Conservation (phyloP, 2,329 filamentous ascomycete genomes). For the Clonostachys rhizophaga region DNA sequence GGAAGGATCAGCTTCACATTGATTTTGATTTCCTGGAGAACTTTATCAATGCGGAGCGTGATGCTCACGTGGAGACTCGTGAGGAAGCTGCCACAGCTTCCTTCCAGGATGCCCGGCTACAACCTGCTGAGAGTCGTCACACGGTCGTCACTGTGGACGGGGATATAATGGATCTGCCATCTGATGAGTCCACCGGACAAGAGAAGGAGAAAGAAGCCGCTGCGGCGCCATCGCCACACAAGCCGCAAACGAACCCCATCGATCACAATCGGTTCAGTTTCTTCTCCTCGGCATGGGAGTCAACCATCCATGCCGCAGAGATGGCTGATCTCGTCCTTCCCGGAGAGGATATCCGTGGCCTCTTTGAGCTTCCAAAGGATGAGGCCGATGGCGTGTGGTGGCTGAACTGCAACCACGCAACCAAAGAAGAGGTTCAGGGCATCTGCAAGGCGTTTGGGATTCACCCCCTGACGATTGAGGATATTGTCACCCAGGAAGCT, state of each 20-base stretch:
- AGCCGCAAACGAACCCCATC: slow-evolving; percentile 21
- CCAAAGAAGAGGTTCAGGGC: slow-evolving; percentile 79
- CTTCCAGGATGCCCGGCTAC: slow-evolving; percentile 25
- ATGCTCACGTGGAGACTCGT: slow-evolving; percentile 42
- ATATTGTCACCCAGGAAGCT: slow-evolving; percentile 91
- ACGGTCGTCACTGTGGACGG: slow-evolving; percentile 46
- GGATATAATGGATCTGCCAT: slow-evolving; percentile 51
- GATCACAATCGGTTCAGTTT: slow-evolving; percentile 88
- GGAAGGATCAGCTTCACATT: slow-evolving; percentile 72
- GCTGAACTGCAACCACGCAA: slow-evolving; percentile 90
- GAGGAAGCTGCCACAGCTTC: slow-evolving; percentile 33
- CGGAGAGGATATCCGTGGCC: slow-evolving; percentile 81
- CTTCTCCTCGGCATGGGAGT: slow-evolving; percentile 92
- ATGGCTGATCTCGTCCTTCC: slow-evolving; percentile 85
- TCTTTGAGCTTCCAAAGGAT: slow-evolving; percentile 67
- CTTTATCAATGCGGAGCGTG: slow-evolving; percentile 66
- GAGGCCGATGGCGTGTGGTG: slow-evolving; percentile 88
- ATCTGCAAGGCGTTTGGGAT: slow-evolving; percentile 94
- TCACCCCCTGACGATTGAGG: slow-evolving; percentile 91
- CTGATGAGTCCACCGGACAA: slow-evolving; percentile 30
- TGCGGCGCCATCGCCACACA: slow-evolving; percentile 18
- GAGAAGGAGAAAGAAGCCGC: slow-evolving; percentile 39
- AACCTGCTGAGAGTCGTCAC: slow-evolving; percentile 14
- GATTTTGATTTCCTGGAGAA: slow-evolving; percentile 94
- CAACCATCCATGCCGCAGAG: slow-evolving; percentile 86